phyloP scores from a whole-genome alignment of 202 grass and related monocot genomes.

The Tripidium arundinaceum region DNA sequence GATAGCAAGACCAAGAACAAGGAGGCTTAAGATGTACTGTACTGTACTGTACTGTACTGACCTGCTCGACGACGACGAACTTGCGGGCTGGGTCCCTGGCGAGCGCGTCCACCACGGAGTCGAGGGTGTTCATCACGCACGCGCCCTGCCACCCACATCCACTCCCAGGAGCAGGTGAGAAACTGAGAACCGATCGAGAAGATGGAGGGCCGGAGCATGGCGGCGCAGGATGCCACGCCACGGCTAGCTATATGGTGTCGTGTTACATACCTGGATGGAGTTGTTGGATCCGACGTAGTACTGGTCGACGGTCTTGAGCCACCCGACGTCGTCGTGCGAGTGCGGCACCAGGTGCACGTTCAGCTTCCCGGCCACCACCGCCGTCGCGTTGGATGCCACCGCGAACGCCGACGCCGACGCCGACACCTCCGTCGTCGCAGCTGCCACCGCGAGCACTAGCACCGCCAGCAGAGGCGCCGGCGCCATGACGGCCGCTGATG shows the following conservation, averaged over 20 bases:
- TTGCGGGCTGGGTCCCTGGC: constrained; percentile 56
- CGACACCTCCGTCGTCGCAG: not conserved
- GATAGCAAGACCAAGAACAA: no score
- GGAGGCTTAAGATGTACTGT: not conserved
- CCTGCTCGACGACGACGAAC: constrained; percentile 84
- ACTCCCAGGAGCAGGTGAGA: not conserved
- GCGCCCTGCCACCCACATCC: constrained; percentile 44
- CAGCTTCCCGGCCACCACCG: no score
- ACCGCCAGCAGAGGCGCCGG: not conserved
- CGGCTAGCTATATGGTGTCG: no score
- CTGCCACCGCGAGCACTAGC: not conserved
- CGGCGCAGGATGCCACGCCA: no score
- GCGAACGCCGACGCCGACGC: no score
- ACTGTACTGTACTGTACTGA: no score
- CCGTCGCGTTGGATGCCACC: no score
- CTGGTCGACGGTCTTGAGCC: no score
- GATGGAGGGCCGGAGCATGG: not conserved
- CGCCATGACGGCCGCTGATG: not conserved
- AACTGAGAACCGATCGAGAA: not conserved
- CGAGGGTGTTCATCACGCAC: constrained; percentile 79
- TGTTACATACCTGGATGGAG: constrained; percentile 43
- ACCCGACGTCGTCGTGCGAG: no score
- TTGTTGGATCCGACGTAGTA: constrained; percentile 90
- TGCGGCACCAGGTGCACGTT: no score
- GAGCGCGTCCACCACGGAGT: constrained; percentile 80